Base-by-base conservation (phyloP, 106 monocot genomes). In the Allium sativum region DNA sequence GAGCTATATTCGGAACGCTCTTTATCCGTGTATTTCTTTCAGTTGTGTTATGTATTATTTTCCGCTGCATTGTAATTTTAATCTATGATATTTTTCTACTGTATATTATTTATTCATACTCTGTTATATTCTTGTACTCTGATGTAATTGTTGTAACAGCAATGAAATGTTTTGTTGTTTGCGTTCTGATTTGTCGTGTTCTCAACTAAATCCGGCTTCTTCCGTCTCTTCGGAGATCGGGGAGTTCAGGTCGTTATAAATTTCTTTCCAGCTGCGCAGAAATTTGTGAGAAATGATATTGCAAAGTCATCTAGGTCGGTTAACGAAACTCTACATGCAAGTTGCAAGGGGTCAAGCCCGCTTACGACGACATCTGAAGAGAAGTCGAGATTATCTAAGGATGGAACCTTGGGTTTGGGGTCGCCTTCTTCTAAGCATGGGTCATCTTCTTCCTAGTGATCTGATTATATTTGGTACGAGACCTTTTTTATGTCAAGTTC, bases 181-280 rank as follows among this genome's bases (percentile, higher is more conserved):
- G 91, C 84, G 17, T 31, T 31, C n/a, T n/a, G n/a, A n/a, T n/a
- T n/a, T n/a, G n/a, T n/a, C n/a, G n/a, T n/a, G n/a, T n/a, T n/a
- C n/a, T n/a, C n/a, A n/a, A n/a, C n/a, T n/a, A n/a, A n/a, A n/a
- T n/a, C n/a, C n/a, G n/a, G n/a, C n/a, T n/a, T n/a, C n/a, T 31
- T 31, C 31, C 31, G n/a, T 98, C 91, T 10, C 84, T 87, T 1
- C 61, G 76, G 9, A 82, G 96, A 65, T 70, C 87, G 13, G 84
- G 82, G 0, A 98, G 96, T 70, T 75, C 77, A 3, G 88, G 87
- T 60, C 96, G 74, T 74, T 1, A 56, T 91, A 61, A 91, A 74
- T 6, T 78, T 98, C 46, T 98, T 91, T 3, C 87, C 91, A 4
- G 96, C 96, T 62, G 96, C 96, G 0, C 91, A 91, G 73, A 98